These are phyloP conservation scores for Eragrostis nindensis DNA, from an alignment of 176 grass and related monocot species.

Conservation along the genomic window DNA sequence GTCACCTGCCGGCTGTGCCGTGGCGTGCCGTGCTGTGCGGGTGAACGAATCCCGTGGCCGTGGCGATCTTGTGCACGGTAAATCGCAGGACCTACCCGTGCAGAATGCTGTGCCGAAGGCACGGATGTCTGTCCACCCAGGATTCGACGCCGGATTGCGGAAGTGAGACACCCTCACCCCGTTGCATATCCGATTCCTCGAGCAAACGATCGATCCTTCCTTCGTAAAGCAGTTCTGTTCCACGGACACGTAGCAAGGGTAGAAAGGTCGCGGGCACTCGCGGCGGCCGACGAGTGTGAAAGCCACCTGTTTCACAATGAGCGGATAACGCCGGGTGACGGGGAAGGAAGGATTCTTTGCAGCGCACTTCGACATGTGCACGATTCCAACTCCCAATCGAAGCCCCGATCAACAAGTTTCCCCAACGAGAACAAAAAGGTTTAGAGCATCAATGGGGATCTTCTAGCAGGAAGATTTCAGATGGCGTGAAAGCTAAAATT, in stretches of 20 bases:
- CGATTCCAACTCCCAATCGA: neutral
- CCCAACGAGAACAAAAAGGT: neutral
- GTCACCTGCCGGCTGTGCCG: no score
- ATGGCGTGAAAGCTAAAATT: no score
- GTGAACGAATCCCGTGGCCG: no score
- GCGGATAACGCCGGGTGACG: conserved; percentile 13
- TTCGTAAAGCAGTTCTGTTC: neutral
- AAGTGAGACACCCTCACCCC: no score
- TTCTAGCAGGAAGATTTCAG: neutral
- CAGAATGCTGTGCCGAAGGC: no score
- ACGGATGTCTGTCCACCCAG: no score
- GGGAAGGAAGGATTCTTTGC: neutral
- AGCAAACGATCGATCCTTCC: neutral
- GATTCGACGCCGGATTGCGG: no score
- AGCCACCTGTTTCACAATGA: neutral
- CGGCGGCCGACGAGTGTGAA: neutral
- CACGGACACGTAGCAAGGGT: neutral
- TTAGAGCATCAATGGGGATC: neutral
- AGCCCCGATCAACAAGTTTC: neutral
- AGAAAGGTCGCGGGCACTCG: neutral
- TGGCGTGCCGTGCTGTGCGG: no score
- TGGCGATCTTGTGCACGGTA: no score
- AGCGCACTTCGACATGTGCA: neutral
- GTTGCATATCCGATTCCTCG: no score
- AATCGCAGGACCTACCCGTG: no score